Evolutionary conservation across 352 stramenopile species (phyloP).

Genomic region (Pythium phragmiticola): DNA sequence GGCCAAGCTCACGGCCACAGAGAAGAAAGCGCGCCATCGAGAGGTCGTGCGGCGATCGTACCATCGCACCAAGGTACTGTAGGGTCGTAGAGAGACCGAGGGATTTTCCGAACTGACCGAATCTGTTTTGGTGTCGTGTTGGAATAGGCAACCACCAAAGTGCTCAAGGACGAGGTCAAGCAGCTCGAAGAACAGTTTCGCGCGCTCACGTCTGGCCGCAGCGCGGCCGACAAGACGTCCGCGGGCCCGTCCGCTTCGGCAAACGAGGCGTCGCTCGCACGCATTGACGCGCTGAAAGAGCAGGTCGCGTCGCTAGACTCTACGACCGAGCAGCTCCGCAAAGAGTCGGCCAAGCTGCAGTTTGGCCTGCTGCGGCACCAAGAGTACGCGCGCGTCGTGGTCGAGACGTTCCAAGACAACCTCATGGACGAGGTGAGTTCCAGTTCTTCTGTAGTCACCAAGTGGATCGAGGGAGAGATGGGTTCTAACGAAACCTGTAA

Average conservation of each 20-base stretch:
- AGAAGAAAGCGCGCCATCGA: slow-evolving; percentile 58
- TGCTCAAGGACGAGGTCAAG: slow-evolving; percentile 50
- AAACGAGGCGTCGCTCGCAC: neutral
- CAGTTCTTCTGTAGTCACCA: neutral
- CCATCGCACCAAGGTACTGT: slow-evolving; percentile 63
- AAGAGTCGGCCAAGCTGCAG: slow-evolving; percentile 42
- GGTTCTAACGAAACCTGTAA: slow-evolving; percentile 1
- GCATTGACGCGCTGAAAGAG: slow-evolving; percentile 34
- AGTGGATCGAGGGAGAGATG: neutral
- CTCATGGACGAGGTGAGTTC: slow-evolving; percentile 29
- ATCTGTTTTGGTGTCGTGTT: neutral
- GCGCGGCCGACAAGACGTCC: neutral
- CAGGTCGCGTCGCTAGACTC: slow-evolving; percentile 36
- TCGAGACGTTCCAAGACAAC: slow-evolving; percentile 42
- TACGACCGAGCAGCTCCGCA: slow-evolving; percentile 42
- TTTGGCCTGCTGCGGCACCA: slow-evolving; percentile 24
- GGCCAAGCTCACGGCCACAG: slow-evolving; percentile 46
- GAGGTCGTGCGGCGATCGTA: slow-evolving; percentile 78
- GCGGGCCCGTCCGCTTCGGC: too few species aligned
- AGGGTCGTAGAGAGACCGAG: too few species aligned
- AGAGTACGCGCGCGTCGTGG: slow-evolving; percentile 37
- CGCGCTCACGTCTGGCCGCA: slow-evolving; percentile 34
- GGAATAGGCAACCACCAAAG: slow-evolving; percentile 45
- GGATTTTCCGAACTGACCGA: neutral
- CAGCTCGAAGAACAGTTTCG: slow-evolving; percentile 52